These are phyloP conservation scores for Leccinum disarticulatum DNA, from an alignment of 768 basidiomycete species.

Conservation along the genomic window DNA sequence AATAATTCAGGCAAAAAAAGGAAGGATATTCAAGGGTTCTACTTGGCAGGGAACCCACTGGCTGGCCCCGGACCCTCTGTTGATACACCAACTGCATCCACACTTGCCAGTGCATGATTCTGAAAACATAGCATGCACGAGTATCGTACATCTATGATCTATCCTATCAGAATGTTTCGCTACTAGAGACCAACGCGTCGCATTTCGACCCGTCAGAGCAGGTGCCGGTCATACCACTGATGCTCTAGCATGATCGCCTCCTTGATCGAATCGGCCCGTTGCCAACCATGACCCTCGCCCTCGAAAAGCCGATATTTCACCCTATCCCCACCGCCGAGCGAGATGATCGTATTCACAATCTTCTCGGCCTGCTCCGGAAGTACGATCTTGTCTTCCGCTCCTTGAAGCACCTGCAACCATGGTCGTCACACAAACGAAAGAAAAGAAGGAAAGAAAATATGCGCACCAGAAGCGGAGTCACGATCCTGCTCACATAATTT, in stretches of 20 bases:
- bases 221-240: conserved; percentile 32
- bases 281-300: conserved; percentile 46
- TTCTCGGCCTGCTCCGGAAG: conserved; percentile 59
- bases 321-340: conserved; percentile 18
- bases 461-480: conserved; percentile 60
- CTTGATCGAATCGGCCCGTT: conserved; percentile 36
- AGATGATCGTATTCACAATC: conserved; percentile 30
- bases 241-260: conserved; percentile 37
- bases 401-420: conserved; percentile 59
- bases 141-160: neutral
- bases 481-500: conserved; percentile 59
- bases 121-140: neutral
- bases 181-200: neutral
- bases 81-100: too few relatives aligned
- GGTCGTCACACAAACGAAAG: neutral
- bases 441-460: neutral
- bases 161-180: neutral
- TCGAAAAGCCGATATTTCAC: conserved; percentile 42
- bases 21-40: neutral
- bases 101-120: neutral
- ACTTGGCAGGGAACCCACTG: too few relatives aligned
- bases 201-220: conserved; percentile 6
- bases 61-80: too few relatives aligned
- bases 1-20: too few relatives aligned
- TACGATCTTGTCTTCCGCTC: conserved; percentile 60